Percentiles rank a stretch among this genome's conserved stretches.
Evolutionary conservation across 305 asterid species (phyloP).

Genomic region (Fraxinus floribunda): DNA sequence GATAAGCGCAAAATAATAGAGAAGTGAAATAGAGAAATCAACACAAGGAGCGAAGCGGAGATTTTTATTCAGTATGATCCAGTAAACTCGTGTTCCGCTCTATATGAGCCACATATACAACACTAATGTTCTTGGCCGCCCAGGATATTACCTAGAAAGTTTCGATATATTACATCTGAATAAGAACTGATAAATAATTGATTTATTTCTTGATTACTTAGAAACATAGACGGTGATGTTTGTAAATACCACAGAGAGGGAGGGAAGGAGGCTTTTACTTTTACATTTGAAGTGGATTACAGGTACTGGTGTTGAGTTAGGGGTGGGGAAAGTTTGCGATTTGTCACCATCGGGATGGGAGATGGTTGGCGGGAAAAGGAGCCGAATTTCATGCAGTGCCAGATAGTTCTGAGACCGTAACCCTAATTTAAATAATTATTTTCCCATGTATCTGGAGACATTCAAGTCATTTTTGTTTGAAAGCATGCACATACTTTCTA

Average conservation of each 20-base stretch:
- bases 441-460: neutral
- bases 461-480: neutral
- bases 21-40: too few species aligned
- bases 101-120: too few species aligned
- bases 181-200: too few species aligned
- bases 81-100: too few species aligned
- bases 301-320: neutral
- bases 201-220: too few species aligned
- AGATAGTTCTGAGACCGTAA: neutral
- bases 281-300: neutral
- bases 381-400: neutral
- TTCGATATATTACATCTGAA: too few species aligned
- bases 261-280: neutral
- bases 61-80: too few species aligned
- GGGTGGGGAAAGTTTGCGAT: neutral
- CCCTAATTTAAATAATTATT: neutral
- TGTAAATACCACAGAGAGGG: neutral
- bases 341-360: neutral
- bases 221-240: too few species aligned
- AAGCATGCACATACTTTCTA: neutral
- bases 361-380: neutral
- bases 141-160: too few species aligned
- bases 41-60: too few species aligned
- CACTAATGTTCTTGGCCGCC: too few species aligned
- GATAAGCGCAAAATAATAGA: too few species aligned